These are phyloP conservation scores for Fennellomyces sp. DNA, from an alignment of 371 early-diverging fungal species.

Conservation along the genomic window DNA sequence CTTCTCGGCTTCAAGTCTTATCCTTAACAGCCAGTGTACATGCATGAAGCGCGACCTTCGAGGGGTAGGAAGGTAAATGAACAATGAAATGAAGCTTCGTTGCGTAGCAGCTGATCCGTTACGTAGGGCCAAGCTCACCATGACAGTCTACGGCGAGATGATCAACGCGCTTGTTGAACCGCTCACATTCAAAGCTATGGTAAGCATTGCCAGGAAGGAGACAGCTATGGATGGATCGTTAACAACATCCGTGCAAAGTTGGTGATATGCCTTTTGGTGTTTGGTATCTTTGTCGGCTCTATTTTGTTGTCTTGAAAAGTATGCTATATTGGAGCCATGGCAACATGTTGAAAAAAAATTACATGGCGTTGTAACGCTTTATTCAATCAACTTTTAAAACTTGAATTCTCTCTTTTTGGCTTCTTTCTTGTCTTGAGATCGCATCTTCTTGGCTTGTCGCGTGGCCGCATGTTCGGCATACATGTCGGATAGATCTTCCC, in stretches of 20 bases:
- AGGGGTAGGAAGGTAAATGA: neutral
- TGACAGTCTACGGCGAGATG: constrained; percentile 14
- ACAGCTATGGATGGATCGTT: neutral
- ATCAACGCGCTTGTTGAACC: constrained; percentile 19
- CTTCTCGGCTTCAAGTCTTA: neutral
- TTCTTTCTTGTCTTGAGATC: constrained; percentile 56
- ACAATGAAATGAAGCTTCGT: neutral
- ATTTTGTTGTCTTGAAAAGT: neutral
- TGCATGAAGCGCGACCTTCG: constrained; percentile 11
- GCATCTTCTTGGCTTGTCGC: constrained; percentile 70
- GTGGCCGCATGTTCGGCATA: constrained; percentile 79
- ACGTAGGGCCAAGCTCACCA: constrained; percentile 2
- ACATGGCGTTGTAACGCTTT: neutral
- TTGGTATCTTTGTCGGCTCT: constrained; percentile 1
- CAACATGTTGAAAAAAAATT: neutral
- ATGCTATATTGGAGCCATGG: neutral
- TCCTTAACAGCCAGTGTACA: constrained; percentile 1
- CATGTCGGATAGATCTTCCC: constrained; percentile 86
- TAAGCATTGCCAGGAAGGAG: neutral
- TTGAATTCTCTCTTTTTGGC: constrained; percentile 75
- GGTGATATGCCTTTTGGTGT: constrained; percentile 2
- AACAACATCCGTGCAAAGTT: neutral
- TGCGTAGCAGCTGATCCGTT: neutral
- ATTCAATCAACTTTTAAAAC: constrained; percentile 45
- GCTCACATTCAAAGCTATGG: constrained; percentile 16